Evolutionary conservation across 805 yeast genomes (phyloP).

Genomic region (Candida gorgasii): DNA sequence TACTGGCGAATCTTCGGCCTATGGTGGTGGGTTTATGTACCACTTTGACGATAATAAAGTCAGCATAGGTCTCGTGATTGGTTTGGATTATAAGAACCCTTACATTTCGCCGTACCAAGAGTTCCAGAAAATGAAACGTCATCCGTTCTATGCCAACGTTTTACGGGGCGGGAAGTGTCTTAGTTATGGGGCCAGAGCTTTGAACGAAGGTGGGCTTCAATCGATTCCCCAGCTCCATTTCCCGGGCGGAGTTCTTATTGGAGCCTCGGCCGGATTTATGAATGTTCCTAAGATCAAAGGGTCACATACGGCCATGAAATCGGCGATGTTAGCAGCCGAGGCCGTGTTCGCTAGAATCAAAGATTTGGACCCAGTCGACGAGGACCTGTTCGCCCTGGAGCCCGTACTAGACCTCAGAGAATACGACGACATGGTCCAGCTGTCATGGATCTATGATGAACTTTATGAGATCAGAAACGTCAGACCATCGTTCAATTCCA

Average conservation of each 20-base stretch:
- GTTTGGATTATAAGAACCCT: slow-evolving; percentile 92
- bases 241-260: slow-evolving; percentile 96
- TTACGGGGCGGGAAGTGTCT: slow-evolving; percentile 89
- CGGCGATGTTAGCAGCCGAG: slow-evolving; percentile 96
- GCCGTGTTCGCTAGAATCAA: slow-evolving; percentile 51
- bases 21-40: slow-evolving; percentile 97
- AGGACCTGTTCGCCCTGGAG: slow-evolving; percentile 37
- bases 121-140: slow-evolving; percentile 91
- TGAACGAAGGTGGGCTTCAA: slow-evolving; percentile 96
- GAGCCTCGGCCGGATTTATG: slow-evolving; percentile 95
- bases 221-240: slow-evolving; percentile 86
- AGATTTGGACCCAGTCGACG: slow-evolving; percentile 49
- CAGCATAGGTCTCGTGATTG: slow-evolving; percentile 90
- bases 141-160: slow-evolving; percentile 75
- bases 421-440: slow-evolving; percentile 64
- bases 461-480: slow-evolving; percentile 83
- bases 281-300: slow-evolving; percentile 98
- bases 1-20: slow-evolving; percentile 50
- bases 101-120: slow-evolving; percentile 95
- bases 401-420: slow-evolving; percentile 47
- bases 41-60: slow-evolving; percentile 95
- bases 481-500: slow-evolving; percentile 83
- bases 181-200: slow-evolving; percentile 92
- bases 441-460: slow-evolving; percentile 88
- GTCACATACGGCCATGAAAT: slow-evolving; percentile 94